Percentiles rank a stretch among this genome's conserved stretches.
These are phyloP conservation scores for Malus domestica DNA, from an alignment of 306 rosid genomes.

Conservation along the genomic window DNA sequence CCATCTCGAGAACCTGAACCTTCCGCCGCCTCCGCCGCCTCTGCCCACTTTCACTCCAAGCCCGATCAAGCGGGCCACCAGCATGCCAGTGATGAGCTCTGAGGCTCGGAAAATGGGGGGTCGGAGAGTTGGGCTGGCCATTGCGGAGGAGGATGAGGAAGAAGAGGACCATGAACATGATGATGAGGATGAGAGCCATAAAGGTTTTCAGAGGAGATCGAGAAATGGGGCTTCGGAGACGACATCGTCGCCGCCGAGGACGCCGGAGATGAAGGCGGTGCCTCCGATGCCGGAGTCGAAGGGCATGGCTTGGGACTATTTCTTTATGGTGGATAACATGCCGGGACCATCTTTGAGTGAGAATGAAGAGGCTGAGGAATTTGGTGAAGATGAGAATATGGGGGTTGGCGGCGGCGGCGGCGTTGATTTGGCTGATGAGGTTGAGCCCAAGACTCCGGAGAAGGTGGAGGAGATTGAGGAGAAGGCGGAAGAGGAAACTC, in stretches of 20 bases:
- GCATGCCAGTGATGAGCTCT: slow-evolving; percentile 47
- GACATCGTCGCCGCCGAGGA: slow-evolving; percentile 23
- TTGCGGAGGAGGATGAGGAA: slow-evolving; percentile 44
- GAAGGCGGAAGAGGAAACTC: slow-evolving; percentile 21
- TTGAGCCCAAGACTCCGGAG: slow-evolving; percentile 77
- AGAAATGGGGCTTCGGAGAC: slow-evolving; percentile 10
- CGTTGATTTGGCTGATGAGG: slow-evolving; percentile 18
- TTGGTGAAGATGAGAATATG: slow-evolving; percentile 15
- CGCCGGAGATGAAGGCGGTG: slow-evolving; percentile 38
- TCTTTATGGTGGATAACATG: slow-evolving; percentile 56
- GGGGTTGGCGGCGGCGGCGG: not conserved
- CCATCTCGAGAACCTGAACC: slow-evolving; percentile 28
- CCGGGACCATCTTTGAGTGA: slow-evolving; percentile 42
- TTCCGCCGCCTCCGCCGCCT: slow-evolving; percentile 69
- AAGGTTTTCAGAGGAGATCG: slow-evolving; percentile 16
- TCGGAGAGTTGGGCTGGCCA: slow-evolving; percentile 19
- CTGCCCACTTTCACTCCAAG: slow-evolving; percentile 59
- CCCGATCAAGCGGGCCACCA: slow-evolving; percentile 45
- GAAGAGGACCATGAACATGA: slow-evolving; percentile 4
- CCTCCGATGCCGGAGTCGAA: slow-evolving; percentile 63
- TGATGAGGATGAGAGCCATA: slow-evolving; percentile 8
- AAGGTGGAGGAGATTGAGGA: slow-evolving; percentile 28
- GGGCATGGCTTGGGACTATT: slow-evolving; percentile 73
- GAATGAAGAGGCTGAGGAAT: slow-evolving; percentile 25
- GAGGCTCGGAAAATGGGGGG: slow-evolving; percentile 19